phyloP scores from a whole-genome alignment of 2,329 filamentous ascomycete species.

The Colletotrichum phormii region DNA sequence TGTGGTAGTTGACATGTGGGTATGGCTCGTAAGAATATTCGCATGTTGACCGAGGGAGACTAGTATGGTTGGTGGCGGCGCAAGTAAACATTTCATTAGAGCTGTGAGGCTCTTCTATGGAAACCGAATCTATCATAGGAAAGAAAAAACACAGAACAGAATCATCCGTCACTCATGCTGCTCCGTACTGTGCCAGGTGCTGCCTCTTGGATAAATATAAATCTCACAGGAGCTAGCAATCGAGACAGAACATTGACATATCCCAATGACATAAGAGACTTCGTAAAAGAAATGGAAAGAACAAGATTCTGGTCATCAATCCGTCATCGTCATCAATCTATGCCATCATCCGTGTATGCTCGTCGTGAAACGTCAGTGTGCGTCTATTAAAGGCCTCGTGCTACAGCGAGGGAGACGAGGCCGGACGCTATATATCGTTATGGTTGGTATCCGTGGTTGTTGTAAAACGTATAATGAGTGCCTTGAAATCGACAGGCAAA shows the following conservation, averaged over 20 bases:
- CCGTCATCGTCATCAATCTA: conserved; percentile 3
- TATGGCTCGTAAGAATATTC: neutral
- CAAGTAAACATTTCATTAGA: conserved; percentile 14
- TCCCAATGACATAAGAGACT: neutral
- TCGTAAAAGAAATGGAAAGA: neutral
- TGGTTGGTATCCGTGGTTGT: neutral
- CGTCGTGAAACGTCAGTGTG: conserved; percentile 1
- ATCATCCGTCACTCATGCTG: neutral
- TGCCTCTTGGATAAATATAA: neutral
- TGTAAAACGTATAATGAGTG: conserved; percentile 15
- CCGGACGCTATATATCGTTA: conserved; percentile 13
- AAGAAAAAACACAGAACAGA: neutral
- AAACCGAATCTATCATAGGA: conserved; percentile 12
- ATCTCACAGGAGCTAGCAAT: conserved; percentile 13
- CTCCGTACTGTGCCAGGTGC: conserved; percentile 10
- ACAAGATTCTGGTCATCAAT: conserved; percentile 2
- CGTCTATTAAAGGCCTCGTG: neutral
- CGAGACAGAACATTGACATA: neutral
- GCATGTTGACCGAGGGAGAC: neutral
- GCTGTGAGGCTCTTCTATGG: conserved; percentile 28
- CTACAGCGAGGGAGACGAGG: neutral
- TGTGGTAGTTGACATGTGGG: neutral
- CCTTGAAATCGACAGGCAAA: neutral
- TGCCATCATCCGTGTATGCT: conserved; percentile 1
- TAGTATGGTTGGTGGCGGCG: neutral